Conservation (phyloP, 2,329 filamentous ascomycete species). For the Alternaria angustiovoidea region DNA sequence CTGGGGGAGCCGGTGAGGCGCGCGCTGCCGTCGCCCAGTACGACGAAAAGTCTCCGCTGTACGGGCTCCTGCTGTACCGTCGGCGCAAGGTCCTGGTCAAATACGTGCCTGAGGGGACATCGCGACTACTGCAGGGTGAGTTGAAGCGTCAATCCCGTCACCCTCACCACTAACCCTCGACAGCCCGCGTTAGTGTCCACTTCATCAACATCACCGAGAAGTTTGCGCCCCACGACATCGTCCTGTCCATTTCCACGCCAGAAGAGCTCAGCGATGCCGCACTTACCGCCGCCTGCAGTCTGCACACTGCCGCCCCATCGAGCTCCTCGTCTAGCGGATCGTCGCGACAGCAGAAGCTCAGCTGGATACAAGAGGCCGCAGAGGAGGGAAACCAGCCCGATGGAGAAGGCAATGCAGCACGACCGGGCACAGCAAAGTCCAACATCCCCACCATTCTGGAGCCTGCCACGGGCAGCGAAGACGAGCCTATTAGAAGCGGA, state of each 20-base stretch:
- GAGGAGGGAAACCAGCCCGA: constrained; percentile 68
- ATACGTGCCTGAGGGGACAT: constrained; percentile 90
- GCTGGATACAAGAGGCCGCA: constrained; percentile 93
- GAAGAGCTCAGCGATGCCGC: constrained; percentile 87
- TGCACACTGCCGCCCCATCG: constrained; percentile 87
- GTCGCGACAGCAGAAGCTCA: constrained; percentile 76
- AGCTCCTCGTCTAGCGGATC: constrained; percentile 84
- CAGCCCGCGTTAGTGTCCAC: constrained; percentile 82
- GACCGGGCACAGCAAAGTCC: constrained; percentile 33
- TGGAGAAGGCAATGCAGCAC: constrained; percentile 26
- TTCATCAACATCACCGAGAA: constrained; percentile 68
- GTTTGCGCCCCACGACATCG: constrained; percentile 86
- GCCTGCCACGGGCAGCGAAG: constrained; percentile 18
- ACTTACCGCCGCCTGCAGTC: constrained; percentile 84
- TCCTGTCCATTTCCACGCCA: constrained; percentile 76
- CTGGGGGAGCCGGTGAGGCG: constrained; percentile 83
- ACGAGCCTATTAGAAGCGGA: constrained; percentile 13
- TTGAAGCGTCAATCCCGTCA: background rate
- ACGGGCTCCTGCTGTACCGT: constrained; percentile 89
- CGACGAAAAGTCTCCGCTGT: constrained; percentile 85
- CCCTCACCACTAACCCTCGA: background rate
- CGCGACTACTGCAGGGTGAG: constrained; percentile 89
- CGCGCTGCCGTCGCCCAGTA: constrained; percentile 80
- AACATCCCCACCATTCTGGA: constrained; percentile 37
- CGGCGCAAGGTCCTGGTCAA: constrained; percentile 91